Evolutionary conservation across 2,329 filamentous ascomycete species (phyloP), one percentile per base, ranked within the genome.

Genomic region (Rhynchosporium agropyri): DNA sequence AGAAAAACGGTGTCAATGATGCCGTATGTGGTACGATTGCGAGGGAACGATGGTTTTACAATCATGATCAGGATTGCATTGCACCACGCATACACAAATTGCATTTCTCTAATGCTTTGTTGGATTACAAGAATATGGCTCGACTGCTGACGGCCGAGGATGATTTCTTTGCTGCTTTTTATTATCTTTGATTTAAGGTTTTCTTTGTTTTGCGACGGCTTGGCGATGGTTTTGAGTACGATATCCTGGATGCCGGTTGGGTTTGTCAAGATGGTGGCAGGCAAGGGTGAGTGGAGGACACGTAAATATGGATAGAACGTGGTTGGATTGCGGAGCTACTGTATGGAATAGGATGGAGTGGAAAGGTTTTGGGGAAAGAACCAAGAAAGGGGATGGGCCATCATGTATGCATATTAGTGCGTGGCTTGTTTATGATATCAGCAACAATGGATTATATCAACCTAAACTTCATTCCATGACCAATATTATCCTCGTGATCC

Each of bases 11-110:
- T 62, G 61, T 29, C 10, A 40, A 50, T 68, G 65, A 68, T 65
- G 67, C 62, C 60, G 65, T 61, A 68, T 65, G 64, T 48, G 57
- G 61, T 60, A 68, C 54, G 64, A 36, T 1, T 20, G 9, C 2
- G 9, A 65, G 61, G 55, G 58, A 60, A 46, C 40, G 54, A 63
- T 58, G 53, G 50, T 56, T 56, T 65, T 62, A 36, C 9, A 10
- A 36, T 36, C 33, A 67, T 40, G 61, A 65, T 50, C 45, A 63
- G 65, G 63, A 65, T 64, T 59, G 55, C 33, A 36, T 36, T 36
- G 33, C 33, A 10, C 33, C 9, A 36, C 33, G 9, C 9, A 31
- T 29, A 61, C 38, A 60, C 54, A 57, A 45, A 57, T 45, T 60
- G 46, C 29, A 46, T 58, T 53, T 60, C 36, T 29, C 51, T 36